Conservation (phyloP, 345 rosid genomes). For the Mallotus nudiflorus region DNA sequence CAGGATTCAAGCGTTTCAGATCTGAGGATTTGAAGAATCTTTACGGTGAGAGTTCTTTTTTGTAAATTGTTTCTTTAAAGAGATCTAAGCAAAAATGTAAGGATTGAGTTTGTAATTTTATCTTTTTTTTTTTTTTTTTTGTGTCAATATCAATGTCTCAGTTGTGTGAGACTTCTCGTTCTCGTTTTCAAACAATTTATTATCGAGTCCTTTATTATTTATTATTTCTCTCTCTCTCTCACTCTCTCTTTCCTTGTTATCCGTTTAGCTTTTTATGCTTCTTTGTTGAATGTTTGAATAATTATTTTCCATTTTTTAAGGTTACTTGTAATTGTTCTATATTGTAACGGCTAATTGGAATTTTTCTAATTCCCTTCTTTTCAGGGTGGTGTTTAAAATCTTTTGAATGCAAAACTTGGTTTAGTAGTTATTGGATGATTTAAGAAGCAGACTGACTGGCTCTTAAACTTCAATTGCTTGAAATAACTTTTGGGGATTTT, state of each 20-base stretch:
- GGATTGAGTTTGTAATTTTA: background rate
- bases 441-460: background rate
- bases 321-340: background rate
- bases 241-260: constrained; percentile 7
- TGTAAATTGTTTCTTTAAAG: constrained; percentile 11
- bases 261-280: constrained; percentile 3
- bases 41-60: constrained; percentile 3
- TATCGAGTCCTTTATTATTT: constrained; percentile 32
- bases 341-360: constrained; percentile 28
- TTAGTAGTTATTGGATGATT: too few relatives aligned
- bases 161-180: constrained; percentile 4
- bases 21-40: constrained; percentile 45
- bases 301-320: constrained; percentile 21
- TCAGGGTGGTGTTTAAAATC: constrained; percentile 23
- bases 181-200: background rate
- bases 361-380: constrained; percentile 20
- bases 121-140: too few relatives aligned
- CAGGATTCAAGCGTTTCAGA: constrained; percentile 39
- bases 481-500: constrained; percentile 14
- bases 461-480: constrained; percentile 10
- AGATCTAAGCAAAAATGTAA: background rate
- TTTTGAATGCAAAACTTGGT: constrained; percentile 17
- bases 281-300: constrained; percentile 14
- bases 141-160: background rate
- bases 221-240: too few relatives aligned